Evolutionary conservation across 345 rosid genomes (phyloP).

Genomic region (Murraya paniculata): DNA sequence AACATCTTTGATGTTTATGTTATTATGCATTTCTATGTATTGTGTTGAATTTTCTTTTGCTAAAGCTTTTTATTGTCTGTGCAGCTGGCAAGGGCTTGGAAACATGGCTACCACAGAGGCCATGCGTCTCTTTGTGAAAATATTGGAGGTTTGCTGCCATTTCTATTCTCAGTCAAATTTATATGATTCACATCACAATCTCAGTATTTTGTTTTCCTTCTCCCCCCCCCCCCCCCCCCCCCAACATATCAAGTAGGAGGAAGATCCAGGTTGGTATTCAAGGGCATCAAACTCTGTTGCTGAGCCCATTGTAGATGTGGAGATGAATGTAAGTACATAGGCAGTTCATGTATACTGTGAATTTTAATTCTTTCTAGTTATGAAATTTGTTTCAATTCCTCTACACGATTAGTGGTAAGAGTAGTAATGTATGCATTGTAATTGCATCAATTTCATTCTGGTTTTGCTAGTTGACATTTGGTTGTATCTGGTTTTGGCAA

Average conservation of each 20-base stretch:
- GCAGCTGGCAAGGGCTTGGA: slow-evolving; percentile 97
- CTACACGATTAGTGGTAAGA: background rate
- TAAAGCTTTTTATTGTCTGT: slow-evolving; percentile 22
- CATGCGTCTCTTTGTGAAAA: slow-evolving; percentile 99
- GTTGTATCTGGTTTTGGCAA: background rate
- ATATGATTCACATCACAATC: background rate
- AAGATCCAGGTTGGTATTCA: slow-evolving; percentile 97
- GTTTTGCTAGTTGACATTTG: background rate
- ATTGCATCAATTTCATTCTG: background rate
- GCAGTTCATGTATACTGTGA: background rate
- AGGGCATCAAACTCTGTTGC: slow-evolving; percentile 69
- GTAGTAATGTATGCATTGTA: background rate
- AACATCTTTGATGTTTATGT: background rate
- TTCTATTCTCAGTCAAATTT: slow-evolving; percentile 18
- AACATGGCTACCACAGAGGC: slow-evolving; percentile 94
- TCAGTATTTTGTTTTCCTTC: background rate
- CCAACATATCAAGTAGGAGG: slow-evolving; percentile 69
- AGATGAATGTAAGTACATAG: slow-evolving; percentile 57
- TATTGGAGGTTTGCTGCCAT: slow-evolving; percentile 68
- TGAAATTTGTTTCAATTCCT: background rate
- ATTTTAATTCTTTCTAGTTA: background rate
- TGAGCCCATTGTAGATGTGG: slow-evolving; percentile 70
- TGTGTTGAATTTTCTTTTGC: background rate
- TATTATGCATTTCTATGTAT: background rate
- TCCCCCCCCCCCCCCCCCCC: background rate